Evolutionary conservation across 2,329 filamentous ascomycete genomes (phyloP).

Genomic region (Didymella exigua): DNA sequence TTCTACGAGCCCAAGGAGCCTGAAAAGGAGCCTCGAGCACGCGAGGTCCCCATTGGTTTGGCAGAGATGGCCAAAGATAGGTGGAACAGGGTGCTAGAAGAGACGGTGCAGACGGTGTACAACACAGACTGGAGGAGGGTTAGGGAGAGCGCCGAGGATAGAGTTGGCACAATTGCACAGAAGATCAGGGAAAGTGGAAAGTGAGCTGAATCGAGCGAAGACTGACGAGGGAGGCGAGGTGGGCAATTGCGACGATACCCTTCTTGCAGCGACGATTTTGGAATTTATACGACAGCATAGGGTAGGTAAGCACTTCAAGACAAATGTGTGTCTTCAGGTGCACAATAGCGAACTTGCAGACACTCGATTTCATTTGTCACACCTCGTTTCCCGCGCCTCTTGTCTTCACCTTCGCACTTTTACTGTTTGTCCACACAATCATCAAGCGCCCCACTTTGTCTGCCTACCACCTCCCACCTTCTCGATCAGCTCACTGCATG

Average conservation of each 20-base stretch:
- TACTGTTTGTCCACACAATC: not conserved
- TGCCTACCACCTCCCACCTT: not conserved
- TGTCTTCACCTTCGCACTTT: constrained; percentile 14
- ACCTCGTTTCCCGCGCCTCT: not conserved
- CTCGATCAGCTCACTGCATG: not conserved
- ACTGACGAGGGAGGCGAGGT: not conserved
- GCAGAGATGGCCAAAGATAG: constrained; percentile 56
- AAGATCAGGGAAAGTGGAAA: constrained; percentile 42
- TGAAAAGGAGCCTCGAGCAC: constrained; percentile 45
- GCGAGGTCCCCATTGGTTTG: constrained; percentile 50
- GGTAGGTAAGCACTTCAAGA: not conserved
- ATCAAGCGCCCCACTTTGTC: not conserved
- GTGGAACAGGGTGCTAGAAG: constrained; percentile 57
- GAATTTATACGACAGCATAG: constrained; percentile 8
- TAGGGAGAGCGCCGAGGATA: constrained; percentile 51
- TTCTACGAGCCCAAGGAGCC: constrained; percentile 52
- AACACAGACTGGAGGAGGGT: constrained; percentile 53
- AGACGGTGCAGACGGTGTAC: constrained; percentile 50
- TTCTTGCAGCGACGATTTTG: constrained; percentile 21
- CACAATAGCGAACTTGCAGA: not conserved
- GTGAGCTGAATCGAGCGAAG: constrained; percentile 14
- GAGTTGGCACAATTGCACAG: constrained; percentile 42
- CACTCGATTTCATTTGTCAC: not conserved
- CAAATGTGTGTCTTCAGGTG: not conserved
- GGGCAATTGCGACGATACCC: constrained; percentile 25